Evolutionary conservation across 495 filamentous ascomycete species (phyloP).

Genomic region (Penicillium soppii): DNA sequence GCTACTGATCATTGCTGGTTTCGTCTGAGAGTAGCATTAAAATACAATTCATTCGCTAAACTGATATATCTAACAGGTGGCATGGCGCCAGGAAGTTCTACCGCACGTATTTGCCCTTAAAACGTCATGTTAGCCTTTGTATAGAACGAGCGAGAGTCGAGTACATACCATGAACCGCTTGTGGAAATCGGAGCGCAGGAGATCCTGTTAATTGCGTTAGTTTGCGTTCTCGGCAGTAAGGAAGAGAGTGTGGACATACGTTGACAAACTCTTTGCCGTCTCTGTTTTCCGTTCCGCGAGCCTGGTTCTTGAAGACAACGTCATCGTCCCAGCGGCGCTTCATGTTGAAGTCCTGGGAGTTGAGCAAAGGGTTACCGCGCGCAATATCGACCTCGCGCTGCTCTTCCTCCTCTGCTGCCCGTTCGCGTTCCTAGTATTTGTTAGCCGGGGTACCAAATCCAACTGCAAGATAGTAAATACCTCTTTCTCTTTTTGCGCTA

Average conservation of each 20-base stretch:
- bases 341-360: conserved; percentile 54
- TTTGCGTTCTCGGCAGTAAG: background rate
- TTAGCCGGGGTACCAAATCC: conserved; percentile 10
- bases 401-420: conserved; percentile 73
- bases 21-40: too few relatives aligned
- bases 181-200: conserved; percentile 94
- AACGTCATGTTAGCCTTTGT: conserved; percentile 30
- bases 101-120: conserved; percentile 67
- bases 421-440: conserved; percentile 62
- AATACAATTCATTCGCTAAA: conserved; percentile 10
- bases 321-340: conserved; percentile 88
- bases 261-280: conserved; percentile 97
- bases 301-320: conserved; percentile 99
- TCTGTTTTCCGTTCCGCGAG: conserved; percentile 89
- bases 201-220: conserved; percentile 57
- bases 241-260: conserved; percentile 44
- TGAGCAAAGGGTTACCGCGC: conserved; percentile 87
- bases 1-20: too few relatives aligned
- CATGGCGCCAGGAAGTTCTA: conserved; percentile 19
- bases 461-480: conserved; percentile 30
- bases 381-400: conserved; percentile 86
- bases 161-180: conserved; percentile 88
- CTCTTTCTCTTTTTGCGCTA: conserved; percentile 82
- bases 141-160: background rate
- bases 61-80: background rate